Evolutionary conservation across 2,329 filamentous ascomycete species (phyloP).

Genomic region (Spiromastix sp.): DNA sequence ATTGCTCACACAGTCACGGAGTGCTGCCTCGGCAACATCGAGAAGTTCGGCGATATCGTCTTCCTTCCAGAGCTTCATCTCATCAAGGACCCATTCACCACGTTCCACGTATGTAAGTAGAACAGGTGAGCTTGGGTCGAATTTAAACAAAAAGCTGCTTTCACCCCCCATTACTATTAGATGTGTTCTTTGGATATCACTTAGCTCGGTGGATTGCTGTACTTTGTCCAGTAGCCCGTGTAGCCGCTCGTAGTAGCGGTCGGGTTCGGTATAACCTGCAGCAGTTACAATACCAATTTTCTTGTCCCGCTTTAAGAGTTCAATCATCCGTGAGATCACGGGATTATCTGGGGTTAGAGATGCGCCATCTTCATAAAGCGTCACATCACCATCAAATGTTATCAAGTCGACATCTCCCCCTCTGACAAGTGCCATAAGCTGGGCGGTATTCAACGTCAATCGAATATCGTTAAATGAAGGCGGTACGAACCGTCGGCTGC

Average conservation of each 20-base stretch:
- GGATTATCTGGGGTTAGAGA: constrained; percentile 66
- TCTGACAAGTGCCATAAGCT: constrained; percentile 80
- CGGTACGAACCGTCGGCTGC: constrained; percentile 80
- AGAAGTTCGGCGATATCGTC: constrained; percentile 69
- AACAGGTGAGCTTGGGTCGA: constrained; percentile 52
- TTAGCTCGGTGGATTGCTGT: constrained; percentile 49
- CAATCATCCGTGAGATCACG: constrained; percentile 58
- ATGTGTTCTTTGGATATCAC: constrained; percentile 59
- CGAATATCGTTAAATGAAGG: constrained; percentile 96
- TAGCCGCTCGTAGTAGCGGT: constrained; percentile 76
- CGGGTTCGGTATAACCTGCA: constrained; percentile 82
- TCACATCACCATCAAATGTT: constrained; percentile 97
- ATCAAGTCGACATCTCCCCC: constrained; percentile 66
- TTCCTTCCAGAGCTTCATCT: constrained; percentile 43
- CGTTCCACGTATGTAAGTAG: constrained; percentile 55
- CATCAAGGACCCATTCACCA: constrained; percentile 49
- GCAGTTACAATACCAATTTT: constrained; percentile 94
- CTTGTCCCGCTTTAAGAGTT: constrained; percentile 66
- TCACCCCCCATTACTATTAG: constrained; percentile 92
- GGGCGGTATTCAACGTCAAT: constrained; percentile 85
- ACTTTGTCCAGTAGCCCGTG: constrained; percentile 80
- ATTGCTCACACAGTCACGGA: constrained; percentile 69
- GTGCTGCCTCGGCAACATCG: constrained; percentile 74
- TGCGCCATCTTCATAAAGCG: constrained; percentile 83
- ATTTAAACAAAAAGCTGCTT: constrained; percentile 88